Conservation (phyloP, 2,329 filamentous ascomycete species). For the Colletotrichum sp. region DNA sequence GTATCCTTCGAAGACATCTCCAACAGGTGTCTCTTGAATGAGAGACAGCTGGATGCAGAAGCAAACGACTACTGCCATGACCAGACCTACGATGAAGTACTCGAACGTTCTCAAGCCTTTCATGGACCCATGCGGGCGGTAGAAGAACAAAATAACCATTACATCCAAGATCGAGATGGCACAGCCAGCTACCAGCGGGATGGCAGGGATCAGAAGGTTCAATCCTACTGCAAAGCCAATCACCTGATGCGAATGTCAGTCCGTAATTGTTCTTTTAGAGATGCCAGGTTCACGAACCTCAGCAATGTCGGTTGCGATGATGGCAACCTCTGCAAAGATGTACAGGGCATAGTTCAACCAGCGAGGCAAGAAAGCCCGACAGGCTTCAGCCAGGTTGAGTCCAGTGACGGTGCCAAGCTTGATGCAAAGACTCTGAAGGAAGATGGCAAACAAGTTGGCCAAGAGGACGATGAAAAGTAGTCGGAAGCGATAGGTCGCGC, state of each 20-base stretch:
- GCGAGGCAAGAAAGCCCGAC: constrained; percentile 66
- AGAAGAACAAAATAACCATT: constrained; percentile 71
- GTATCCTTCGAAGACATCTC: constrained; percentile 69
- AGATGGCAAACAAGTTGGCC: constrained; percentile 74
- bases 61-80: constrained; percentile 72
- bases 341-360: constrained; percentile 71
- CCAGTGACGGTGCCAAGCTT: constrained; percentile 74
- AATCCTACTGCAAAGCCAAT: constrained; percentile 75
- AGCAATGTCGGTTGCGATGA: constrained; percentile 75
- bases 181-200: constrained; percentile 72
- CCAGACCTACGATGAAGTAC: constrained; percentile 65
- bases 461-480: constrained; percentile 73
- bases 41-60: constrained; percentile 74
- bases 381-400: constrained; percentile 70
- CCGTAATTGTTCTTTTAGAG: not conserved
- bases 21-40: constrained; percentile 58
- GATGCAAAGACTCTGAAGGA: constrained; percentile 71
- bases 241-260: constrained; percentile 44
- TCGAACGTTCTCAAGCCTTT: constrained; percentile 67
- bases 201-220: constrained; percentile 66
- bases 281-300: constrained; percentile 48
- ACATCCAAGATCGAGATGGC: constrained; percentile 73
- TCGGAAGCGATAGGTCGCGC: constrained; percentile 67
- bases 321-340: constrained; percentile 67
- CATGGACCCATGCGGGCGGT: constrained; percentile 64